Base-by-base conservation (phyloP, 2,329 filamentous ascomycete genomes). In the Penicillium crustosum region DNA sequence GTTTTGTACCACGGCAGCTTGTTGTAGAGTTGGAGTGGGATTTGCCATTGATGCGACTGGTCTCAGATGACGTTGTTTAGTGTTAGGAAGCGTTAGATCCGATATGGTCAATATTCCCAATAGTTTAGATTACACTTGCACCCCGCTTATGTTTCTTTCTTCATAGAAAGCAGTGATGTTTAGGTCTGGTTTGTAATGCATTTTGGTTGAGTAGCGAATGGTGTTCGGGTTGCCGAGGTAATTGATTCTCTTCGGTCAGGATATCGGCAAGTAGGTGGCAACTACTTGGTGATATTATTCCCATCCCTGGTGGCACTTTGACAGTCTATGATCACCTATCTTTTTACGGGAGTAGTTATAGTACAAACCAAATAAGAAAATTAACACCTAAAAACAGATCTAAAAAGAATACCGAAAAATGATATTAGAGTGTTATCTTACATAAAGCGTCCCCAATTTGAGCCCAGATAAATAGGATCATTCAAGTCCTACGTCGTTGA, bases 1-100 rank as follows among this genome's bases (percentile, higher is more conserved):
- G 15, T 61, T 59, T 44, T 59, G 42, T 6, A 67, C 57, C 47
- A 67, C 58, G 17, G 60, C 60, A 0, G 60, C 65, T 54, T 57
- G 44, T 58, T 67, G 65, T 19, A 49, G 29, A 10, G 3, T 53
- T 7, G 63, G 58, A 19, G 45, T 59, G 3, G 38, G 21, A 8
- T 9, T 25, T 29, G 29, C n/a, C 55, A 53, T 57, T 21, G 47
- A 35, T n/a, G 23, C n/a, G 29, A 10, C 21, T 6, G 13, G 17
- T 33, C 2, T 23, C n/a, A 5, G n/a, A 51, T 42, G 9, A 27
- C 15, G n/a, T 17, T 15, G 19, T 9, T 31, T 10, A 47, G 21
- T 49, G 8, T 25, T 27, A 2, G 25, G 33, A 10, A 12, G 19
- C 19, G 13, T 23, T 19, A 5, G 15, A 52, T 33, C 4, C 10